Evolutionary conservation across 2,329 filamentous ascomycete genomes (phyloP).

Genomic region (Pyricularia pennisetigena): DNA sequence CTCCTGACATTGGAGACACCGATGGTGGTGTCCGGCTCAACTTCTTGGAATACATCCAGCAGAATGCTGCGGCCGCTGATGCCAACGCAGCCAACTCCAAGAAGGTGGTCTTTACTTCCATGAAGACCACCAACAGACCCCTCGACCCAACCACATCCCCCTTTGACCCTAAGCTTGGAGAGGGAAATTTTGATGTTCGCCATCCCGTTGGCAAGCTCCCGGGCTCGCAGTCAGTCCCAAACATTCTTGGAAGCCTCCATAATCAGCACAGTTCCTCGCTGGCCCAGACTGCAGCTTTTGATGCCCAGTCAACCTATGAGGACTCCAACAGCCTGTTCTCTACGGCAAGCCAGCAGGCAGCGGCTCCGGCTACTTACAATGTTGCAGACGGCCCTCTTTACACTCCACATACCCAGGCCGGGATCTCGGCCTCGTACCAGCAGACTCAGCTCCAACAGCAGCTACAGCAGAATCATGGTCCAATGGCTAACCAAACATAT

Average conservation of each 20-base stretch:
- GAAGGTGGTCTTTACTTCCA: not conserved
- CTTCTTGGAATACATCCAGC: not conserved
- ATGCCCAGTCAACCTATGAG: not conserved
- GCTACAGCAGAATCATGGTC: not conserved
- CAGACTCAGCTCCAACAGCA: not conserved
- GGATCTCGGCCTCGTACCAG: not conserved
- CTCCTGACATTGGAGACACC: not conserved
- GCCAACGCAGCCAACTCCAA: not conserved
- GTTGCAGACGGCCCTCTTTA: not conserved
- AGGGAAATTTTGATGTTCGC: not conserved
- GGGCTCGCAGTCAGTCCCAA: not conserved
- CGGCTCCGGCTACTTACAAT: not conserved
- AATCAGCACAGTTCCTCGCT: not conserved
- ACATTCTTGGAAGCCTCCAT: not conserved
- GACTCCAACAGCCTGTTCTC: constrained; percentile 1
- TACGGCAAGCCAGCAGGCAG: not conserved
- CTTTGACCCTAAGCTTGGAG: not conserved
- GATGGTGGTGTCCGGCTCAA: not conserved
- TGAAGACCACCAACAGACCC: not conserved
- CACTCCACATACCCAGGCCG: not conserved
- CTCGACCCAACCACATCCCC: not conserved
- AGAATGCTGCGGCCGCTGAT: not conserved
- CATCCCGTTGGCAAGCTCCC: not conserved
- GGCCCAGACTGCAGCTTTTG: not conserved
- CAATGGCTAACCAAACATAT: not conserved